Conservation (phyloP, 2,329 filamentous ascomycete genomes). For the Xylariaceae sp. region DNA sequence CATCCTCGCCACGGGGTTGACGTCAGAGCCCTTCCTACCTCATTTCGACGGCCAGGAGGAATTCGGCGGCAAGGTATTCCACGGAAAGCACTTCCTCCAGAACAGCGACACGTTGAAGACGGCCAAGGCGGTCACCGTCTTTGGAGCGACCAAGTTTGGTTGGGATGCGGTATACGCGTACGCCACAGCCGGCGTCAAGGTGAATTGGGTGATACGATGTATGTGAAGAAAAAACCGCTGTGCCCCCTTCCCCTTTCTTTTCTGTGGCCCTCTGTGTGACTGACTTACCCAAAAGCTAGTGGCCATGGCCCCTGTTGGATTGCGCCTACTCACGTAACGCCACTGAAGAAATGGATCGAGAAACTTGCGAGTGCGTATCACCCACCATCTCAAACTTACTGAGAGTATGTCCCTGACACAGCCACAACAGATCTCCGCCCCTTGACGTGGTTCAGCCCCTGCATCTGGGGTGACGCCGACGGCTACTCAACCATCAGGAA, state of each 20-base stretch:
- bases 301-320: conserved; percentile 54
- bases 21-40: conserved; percentile 52
- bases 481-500: conserved; percentile 49
- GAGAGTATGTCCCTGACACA: too few relatives aligned
- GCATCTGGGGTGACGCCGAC: conserved; percentile 62
- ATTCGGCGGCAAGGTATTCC: conserved; percentile 52
- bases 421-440: conserved; percentile 49
- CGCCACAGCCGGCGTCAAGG: conserved; percentile 46
- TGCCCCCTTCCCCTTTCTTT: background rate
- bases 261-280: background rate
- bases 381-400: too few relatives aligned
- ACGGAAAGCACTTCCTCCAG: conserved; percentile 46
- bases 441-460: conserved; percentile 70
- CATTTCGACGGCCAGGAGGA: conserved; percentile 41
- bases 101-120: conserved; percentile 31
- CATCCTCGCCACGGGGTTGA: conserved; percentile 57
- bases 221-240: too few relatives aligned
- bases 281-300: conserved; percentile 25
- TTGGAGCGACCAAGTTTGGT: conserved; percentile 58
- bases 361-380: conserved; percentile 37
- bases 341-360: conserved; percentile 45
- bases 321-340: conserved; percentile 44
- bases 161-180: conserved; percentile 59
- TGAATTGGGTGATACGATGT: conserved; percentile 52
- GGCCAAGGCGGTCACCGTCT: conserved; percentile 42